A percentile compares a stretch with the other conserved stretches of the same genome.
Conservation (phyloP, 2,329 filamentous ascomycete species). For the Lanzia echinophila region DNA sequence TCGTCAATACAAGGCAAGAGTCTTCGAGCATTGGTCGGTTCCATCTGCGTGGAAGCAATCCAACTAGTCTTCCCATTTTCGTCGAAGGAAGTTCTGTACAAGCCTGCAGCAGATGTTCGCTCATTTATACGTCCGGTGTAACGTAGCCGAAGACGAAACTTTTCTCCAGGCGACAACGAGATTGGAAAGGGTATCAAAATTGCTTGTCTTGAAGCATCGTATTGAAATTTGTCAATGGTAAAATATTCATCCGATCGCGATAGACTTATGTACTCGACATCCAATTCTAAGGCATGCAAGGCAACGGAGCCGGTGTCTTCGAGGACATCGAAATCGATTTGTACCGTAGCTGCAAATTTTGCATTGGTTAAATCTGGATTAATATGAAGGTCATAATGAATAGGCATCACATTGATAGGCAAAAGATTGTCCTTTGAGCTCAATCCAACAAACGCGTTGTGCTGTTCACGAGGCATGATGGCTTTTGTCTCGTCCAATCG, state of each 20-base stretch:
- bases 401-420: conserved; percentile 59
- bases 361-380: conserved; percentile 62
- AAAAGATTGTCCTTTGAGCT: conserved; percentile 29
- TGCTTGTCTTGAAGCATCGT: conserved; percentile 21
- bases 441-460: background rate
- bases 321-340: conserved; percentile 57
- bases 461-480: background rate
- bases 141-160: conserved; percentile 53
- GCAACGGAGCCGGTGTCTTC: conserved; percentile 59
- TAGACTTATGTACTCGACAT: conserved; percentile 38
- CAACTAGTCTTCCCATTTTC: conserved; percentile 53
- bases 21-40: conserved; percentile 58
- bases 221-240: background rate
- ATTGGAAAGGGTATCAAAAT: conserved; percentile 56
- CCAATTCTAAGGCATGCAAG: conserved; percentile 58
- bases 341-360: conserved; percentile 57
- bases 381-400: conserved; percentile 60
- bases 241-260: background rate
- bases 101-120: conserved; percentile 33
- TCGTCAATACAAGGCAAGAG: conserved; percentile 71
- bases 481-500: background rate
- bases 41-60: conserved; percentile 65
- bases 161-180: conserved; percentile 49
- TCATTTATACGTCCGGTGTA: conserved; percentile 55
- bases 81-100: conserved; percentile 61